Evolutionary conservation across 306 rosid species (phyloP).

Genomic region (Styphnolobium japonicum): DNA sequence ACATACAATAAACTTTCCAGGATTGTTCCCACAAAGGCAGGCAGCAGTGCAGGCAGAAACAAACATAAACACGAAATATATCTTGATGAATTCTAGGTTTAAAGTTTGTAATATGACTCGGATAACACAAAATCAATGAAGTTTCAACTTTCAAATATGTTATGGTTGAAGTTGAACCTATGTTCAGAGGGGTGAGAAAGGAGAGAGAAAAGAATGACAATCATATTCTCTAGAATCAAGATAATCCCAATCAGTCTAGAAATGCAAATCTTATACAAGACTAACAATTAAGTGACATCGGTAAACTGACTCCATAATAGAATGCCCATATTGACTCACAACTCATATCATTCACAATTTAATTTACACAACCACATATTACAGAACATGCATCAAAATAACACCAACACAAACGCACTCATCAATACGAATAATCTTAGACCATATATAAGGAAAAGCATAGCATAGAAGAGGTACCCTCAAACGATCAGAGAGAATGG

Average conservation of each 20-base stretch:
- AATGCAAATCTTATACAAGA: not conserved
- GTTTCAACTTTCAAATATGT: not conserved
- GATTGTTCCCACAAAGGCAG: not conserved
- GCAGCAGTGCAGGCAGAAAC: not conserved
- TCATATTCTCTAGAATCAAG: not conserved
- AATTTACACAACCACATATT: not conserved
- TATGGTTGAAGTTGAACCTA: not conserved
- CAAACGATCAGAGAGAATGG: conserved; percentile 66
- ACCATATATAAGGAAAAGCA: not conserved
- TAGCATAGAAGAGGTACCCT: conserved; percentile 48
- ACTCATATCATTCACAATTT: not conserved
- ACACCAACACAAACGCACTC: not conserved
- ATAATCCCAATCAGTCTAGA: not conserved
- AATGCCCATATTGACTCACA: not conserved
- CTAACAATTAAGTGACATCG: not conserved
- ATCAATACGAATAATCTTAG: not conserved
- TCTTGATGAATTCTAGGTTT: not conserved
- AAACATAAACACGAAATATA: not conserved
- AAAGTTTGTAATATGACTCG: not conserved
- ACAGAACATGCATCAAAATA: not conserved
- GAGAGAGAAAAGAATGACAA: not conserved
- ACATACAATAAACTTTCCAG: not conserved
- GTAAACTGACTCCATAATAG: not conserved
- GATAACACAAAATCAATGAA: not conserved
- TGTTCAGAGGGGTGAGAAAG: not conserved